Evolutionary conservation across 306 rosid species (phyloP).

Genomic region (Cicer yamashitae): DNA sequence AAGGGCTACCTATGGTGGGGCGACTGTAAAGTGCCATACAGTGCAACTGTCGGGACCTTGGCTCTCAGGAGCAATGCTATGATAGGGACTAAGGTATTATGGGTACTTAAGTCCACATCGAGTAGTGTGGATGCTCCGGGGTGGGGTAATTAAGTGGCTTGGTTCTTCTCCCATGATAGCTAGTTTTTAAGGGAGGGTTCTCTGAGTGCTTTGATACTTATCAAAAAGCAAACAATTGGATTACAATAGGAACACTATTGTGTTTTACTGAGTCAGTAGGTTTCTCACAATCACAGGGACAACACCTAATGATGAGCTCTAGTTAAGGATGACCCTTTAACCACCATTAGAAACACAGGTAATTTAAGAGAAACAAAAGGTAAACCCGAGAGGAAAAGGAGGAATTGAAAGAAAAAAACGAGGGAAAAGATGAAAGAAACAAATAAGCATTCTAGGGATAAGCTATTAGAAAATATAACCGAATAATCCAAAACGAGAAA

Average conservation of each 20-base stretch:
- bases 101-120: background rate
- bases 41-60: background rate
- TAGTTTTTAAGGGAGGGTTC: background rate
- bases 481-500: too few relatives aligned
- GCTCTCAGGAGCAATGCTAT: background rate
- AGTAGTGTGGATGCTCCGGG: background rate
- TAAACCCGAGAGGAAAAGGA: background rate
- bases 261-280: background rate
- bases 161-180: background rate
- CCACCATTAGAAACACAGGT: background rate
- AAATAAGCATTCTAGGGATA: background rate
- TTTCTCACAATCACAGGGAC: background rate
- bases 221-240: slow-evolving; percentile 5
- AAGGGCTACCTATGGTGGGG: background rate
- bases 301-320: background rate
- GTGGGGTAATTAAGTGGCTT: background rate
- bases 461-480: background rate
- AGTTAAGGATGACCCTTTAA: background rate
- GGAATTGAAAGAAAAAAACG: background rate
- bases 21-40: background rate
- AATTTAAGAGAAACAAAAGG: slow-evolving; percentile 24
- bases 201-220: too few relatives aligned
- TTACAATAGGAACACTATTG: background rate
- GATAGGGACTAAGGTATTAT: background rate
- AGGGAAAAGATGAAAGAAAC: background rate